Conservation (phyloP, 768 basidiomycete genomes). For the Amyloporia xantha region DNA sequence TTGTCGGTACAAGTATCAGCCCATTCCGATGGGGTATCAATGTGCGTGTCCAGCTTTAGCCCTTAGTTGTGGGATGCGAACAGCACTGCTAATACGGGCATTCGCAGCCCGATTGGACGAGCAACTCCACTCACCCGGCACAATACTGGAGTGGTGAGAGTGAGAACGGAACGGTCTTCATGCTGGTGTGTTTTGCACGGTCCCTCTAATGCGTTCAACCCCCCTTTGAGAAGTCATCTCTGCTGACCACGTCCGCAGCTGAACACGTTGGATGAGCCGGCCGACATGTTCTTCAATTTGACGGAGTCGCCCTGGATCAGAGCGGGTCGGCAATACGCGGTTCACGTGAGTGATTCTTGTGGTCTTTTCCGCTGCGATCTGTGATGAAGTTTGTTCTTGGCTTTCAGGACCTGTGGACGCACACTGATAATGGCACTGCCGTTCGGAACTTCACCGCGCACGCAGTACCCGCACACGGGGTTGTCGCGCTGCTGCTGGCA, state of each 20-base stretch:
- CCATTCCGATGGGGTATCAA: conserved; percentile 67
- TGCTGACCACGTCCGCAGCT: too few relatives aligned
- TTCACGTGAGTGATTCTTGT: conserved; percentile 40
- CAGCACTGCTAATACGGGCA: not conserved
- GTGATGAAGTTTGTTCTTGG: not conserved
- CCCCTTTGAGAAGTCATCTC: not conserved
- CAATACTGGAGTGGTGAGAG: conserved; percentile 66
- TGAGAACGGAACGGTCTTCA: conserved; percentile 58
- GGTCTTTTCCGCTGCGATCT: not conserved
- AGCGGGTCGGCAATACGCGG: conserved; percentile 57
- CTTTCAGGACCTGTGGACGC: conserved; percentile 61
- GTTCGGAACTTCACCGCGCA: conserved; percentile 53
- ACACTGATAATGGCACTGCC: conserved; percentile 63
- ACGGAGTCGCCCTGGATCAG: conserved; percentile 69
- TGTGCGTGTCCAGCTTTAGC: conserved; percentile 30
- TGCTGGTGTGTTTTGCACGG: conserved; percentile 44
- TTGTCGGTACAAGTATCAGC: conserved; percentile 50
- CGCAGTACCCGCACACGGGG: conserved; percentile 60
- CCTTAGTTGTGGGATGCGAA: not conserved
- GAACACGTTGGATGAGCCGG: conserved; percentile 50
- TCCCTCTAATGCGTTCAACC: not conserved
- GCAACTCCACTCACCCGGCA: conserved; percentile 47
- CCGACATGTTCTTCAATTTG: conserved; percentile 54
- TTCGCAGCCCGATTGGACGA: conserved; percentile 32
- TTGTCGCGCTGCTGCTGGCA: conserved; percentile 56